Percentiles rank a stretch among this genome's conserved stretches.
Conservation (phyloP, 2,329 filamentous ascomycete species). For the Paramyrothecium roridum region DNA sequence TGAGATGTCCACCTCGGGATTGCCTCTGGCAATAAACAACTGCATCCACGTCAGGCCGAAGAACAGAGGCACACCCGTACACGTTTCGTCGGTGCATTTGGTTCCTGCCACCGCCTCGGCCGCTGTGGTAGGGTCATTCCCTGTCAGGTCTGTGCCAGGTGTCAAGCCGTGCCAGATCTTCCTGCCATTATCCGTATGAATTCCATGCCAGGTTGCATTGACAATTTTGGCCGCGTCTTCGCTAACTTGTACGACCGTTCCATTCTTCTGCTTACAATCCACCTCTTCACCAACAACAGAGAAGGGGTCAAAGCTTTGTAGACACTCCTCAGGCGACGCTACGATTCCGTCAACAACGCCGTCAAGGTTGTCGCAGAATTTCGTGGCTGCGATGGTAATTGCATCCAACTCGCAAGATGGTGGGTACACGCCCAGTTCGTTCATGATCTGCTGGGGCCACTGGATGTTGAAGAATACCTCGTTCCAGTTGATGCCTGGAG, state of each 20-base stretch:
- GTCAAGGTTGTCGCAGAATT: neutral
- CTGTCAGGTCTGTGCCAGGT: neutral
- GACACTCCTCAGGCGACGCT: neutral
- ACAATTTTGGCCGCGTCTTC: neutral
- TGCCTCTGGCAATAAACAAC: neutral
- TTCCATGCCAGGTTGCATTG: neutral
- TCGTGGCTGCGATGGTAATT: neutral
- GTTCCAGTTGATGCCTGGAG: neutral
- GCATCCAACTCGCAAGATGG: neutral
- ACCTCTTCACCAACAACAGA: neutral
- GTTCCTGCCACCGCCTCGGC: neutral
- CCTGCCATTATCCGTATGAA: neutral
- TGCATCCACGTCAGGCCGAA: neutral
- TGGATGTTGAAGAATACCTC: neutral
- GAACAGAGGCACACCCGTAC: neutral
- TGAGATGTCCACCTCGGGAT: neutral
- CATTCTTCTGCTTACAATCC: neutral
- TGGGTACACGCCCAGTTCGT: neutral
- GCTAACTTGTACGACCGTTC: neutral
- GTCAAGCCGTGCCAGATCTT: neutral
- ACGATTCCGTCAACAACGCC: neutral
- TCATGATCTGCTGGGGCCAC: neutral
- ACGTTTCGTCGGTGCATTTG: neutral
- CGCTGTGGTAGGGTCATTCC: neutral
- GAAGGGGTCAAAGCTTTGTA: neutral